phyloP scores from a whole-genome alignment of 1,139 yeast genomes.

The Blastobotrys raffinosifermentans region DNA sequence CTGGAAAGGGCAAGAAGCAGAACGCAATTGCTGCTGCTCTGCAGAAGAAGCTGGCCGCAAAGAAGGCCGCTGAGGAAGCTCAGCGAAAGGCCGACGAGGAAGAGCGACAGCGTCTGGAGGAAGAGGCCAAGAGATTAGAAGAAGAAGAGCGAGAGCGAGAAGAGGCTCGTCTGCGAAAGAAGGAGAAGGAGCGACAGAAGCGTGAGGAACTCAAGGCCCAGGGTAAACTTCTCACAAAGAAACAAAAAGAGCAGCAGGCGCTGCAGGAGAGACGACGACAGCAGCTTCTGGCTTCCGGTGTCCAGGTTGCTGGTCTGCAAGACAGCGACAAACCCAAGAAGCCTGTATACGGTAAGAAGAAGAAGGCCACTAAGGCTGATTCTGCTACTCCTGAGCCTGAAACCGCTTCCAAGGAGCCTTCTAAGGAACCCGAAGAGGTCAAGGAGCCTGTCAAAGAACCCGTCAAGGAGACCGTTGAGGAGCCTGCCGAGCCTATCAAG shows the following conservation, averaged over 20 bases:
- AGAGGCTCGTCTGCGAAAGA: conserved; percentile 62
- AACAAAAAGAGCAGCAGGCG: conserved; percentile 90
- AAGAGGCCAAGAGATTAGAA: conserved; percentile 45
- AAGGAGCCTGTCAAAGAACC: conserved; percentile 23
- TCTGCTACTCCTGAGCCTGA: conserved; percentile 29
- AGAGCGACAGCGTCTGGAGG: conserved; percentile 48
- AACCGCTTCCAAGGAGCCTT: conserved; percentile 36
- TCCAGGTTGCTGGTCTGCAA: conserved; percentile 67
- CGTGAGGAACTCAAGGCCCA: conserved; percentile 91
- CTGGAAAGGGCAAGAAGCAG: conserved; percentile 32
- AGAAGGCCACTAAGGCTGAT: conserved; percentile 24
- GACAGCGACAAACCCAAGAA: conserved; percentile 55
- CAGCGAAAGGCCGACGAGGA: conserved; percentile 58
- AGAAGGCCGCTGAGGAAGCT: conserved; percentile 78
- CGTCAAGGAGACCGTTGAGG: conserved; percentile 24
- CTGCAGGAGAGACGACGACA: conserved; percentile 85
- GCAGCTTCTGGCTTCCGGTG: conserved; percentile 70
- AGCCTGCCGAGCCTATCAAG: conserved; percentile 19
- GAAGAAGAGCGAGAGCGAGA: conserved; percentile 63
- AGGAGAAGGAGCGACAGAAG: conserved; percentile 65
- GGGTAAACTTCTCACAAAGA: conserved; percentile 75
- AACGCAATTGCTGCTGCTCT: conserved; percentile 39
- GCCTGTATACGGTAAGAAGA: conserved; percentile 62
- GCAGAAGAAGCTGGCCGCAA: conserved; percentile 77
- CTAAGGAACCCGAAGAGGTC: conserved; percentile 18